Evolutionary conservation across 2,329 filamentous ascomycete genomes (phyloP).

Genomic region (Aaosphaeria arxii): DNA sequence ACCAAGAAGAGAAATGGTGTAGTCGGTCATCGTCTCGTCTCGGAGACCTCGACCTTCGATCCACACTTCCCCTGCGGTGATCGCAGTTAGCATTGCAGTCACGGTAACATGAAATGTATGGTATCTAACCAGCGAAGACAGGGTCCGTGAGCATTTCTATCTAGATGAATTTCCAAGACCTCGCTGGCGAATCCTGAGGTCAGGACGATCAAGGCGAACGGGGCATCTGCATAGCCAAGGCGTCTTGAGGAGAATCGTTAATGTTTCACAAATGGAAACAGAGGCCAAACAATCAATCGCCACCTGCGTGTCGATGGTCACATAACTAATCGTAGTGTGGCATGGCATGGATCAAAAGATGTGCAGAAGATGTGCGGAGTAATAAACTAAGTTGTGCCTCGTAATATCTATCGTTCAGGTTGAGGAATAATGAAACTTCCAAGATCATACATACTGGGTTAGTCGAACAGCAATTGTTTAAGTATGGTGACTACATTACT

Average conservation of each 20-base stretch:
- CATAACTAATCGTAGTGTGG: not conserved
- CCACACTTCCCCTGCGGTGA: conserved; percentile 7
- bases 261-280: conserved; percentile 16
- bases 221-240: conserved; percentile 19
- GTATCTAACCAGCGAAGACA: not conserved
- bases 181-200: not conserved
- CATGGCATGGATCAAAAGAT: too few species aligned
- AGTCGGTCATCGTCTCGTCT: too few species aligned
- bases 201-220: not conserved
- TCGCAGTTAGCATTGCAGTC: not conserved
- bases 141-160: conserved; percentile 1
- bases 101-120: too few species aligned
- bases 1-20: too few species aligned
- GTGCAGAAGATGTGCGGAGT: too few species aligned
- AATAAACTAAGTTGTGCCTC: too few species aligned
- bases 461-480: too few species aligned
- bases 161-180: conserved; percentile 2
- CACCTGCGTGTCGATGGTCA: conserved; percentile 5
- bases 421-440: too few species aligned
- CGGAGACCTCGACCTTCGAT: too few species aligned
- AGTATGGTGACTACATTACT: too few species aligned
- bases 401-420: too few species aligned
- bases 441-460: too few species aligned
- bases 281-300: conserved; percentile 13
- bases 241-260: conserved; percentile 13